Conservation (phyloP, 2,329 filamentous ascomycete species). For the Talaromyces rugulosus region DNA sequence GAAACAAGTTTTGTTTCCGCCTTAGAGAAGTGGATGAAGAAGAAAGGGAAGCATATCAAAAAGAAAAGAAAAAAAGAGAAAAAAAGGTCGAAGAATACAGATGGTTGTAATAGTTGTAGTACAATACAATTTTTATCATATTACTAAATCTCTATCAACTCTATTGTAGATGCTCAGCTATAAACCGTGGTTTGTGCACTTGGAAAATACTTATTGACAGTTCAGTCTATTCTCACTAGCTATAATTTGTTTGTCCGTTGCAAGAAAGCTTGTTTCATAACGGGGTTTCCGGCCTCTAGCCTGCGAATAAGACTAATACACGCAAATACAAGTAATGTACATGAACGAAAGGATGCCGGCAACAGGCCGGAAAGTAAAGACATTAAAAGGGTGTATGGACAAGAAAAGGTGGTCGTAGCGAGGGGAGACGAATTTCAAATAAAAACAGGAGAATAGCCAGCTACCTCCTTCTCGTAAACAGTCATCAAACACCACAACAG, state of each 20-base stretch:
- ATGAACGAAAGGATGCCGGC: not conserved
- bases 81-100: not conserved
- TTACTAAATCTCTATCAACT: not conserved
- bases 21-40: too few species aligned
- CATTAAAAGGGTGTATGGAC: not conserved
- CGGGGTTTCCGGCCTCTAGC: not conserved
- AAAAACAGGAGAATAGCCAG: slow-evolving; percentile 10
- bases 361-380: not conserved
- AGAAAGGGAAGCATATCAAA: not conserved
- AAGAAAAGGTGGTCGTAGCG: not conserved
- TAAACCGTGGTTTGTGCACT: too few species aligned
- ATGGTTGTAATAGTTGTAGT: not conserved
- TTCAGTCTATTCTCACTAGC: not conserved
- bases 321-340: not conserved
- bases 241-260: not conserved
- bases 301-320: not conserved
- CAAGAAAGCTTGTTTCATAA: not conserved
- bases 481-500: slow-evolving; percentile 8
- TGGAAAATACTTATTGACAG: not conserved
- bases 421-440: not conserved
- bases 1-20: not conserved
- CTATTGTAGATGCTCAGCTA: not conserved
- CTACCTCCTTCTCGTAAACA: slow-evolving; percentile 12
- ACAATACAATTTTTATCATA: not conserved
- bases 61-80: not conserved